phyloP scores from a whole-genome alignment of 805 yeast species.

The Naumovozyma baii region DNA sequence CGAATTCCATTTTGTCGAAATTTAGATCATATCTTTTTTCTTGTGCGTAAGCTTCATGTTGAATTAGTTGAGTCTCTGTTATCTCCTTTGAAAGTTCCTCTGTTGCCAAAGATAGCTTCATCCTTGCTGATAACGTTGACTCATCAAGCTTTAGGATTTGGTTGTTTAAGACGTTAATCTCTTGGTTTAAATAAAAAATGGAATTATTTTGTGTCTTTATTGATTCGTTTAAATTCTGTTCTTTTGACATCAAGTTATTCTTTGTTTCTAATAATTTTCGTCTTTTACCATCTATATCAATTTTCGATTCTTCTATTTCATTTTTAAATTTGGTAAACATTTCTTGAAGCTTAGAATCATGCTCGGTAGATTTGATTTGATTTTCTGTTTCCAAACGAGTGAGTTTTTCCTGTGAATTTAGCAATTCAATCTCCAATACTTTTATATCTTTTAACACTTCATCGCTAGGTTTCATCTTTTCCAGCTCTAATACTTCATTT shows the following conservation, averaged over 20 bases:
- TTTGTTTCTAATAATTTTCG: not conserved
- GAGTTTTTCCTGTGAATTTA: conserved; percentile 10
- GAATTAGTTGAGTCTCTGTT: not conserved
- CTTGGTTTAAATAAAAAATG: not conserved
- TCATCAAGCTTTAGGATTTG: not conserved
- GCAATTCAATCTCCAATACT: conserved; percentile 8
- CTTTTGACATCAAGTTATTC: not conserved
- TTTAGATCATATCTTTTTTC: conserved; percentile 3
- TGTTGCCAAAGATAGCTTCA: not conserved
- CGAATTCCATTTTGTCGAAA: conserved; percentile 6
- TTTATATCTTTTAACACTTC: conserved; percentile 12
- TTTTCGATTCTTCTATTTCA: conserved; percentile 11
- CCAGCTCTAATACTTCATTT: conserved; percentile 17
- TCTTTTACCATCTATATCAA: conserved; percentile 7
- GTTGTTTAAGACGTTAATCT: not conserved
- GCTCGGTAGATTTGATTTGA: conserved; percentile 5
- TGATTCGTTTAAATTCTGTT: not conserved
- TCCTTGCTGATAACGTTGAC: not conserved
- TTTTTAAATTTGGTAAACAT: conserved; percentile 16
- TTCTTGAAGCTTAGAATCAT: conserved; percentile 11
- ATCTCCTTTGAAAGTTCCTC: not conserved
- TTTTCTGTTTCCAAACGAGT: conserved; percentile 10
- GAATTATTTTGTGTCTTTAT: not conserved
- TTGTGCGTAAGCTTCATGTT: conserved; percentile 1
- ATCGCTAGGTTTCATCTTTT: conserved; percentile 18